Percentiles rank a stretch among this genome's conserved stretches.
Evolutionary conservation across 2,329 filamentous ascomycete genomes (phyloP).

Genomic region (Daldinia sp.): DNA sequence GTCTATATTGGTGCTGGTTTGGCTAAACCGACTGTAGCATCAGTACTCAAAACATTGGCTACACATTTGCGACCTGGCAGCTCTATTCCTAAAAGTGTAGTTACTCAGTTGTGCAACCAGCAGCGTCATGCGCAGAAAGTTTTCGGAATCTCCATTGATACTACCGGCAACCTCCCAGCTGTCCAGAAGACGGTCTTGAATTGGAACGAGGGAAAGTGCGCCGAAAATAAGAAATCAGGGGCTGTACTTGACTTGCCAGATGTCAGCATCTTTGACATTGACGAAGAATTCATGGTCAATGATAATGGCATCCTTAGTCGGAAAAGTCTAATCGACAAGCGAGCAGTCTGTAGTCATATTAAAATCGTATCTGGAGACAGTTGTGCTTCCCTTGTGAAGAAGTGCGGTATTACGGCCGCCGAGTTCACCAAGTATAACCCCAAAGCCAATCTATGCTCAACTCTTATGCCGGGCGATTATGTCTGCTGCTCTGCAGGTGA

Average conservation of each 20-base stretch:
- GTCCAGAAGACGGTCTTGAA: background rate
- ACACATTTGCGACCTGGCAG: too few relatives aligned
- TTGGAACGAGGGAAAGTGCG: background rate
- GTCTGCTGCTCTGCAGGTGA: conserved; percentile 39
- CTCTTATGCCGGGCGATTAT: conserved; percentile 30
- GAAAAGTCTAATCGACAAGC: background rate
- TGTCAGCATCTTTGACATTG: background rate
- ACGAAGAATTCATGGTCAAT: background rate
- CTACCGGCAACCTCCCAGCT: background rate
- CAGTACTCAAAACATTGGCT: too few relatives aligned
- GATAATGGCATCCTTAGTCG: background rate
- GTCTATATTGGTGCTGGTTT: conserved; percentile 36
- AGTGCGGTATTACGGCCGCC: conserved; percentile 31
- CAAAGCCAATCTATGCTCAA: conserved; percentile 24
- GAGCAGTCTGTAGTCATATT: background rate
- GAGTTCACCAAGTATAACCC: conserved; percentile 33
- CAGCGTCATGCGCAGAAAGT: background rate
- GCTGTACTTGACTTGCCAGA: background rate
- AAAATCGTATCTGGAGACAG: conserved; percentile 12
- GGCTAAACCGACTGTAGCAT: conserved; percentile 7
- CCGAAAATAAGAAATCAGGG: background rate
- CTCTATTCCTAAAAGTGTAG: too few relatives aligned
- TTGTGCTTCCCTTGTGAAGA: conserved; percentile 24
- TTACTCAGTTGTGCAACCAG: background rate
- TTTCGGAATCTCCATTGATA: background rate